Base-by-base conservation (phyloP, 495 filamentous ascomycete species). In the Penicillium subrubescens region DNA sequence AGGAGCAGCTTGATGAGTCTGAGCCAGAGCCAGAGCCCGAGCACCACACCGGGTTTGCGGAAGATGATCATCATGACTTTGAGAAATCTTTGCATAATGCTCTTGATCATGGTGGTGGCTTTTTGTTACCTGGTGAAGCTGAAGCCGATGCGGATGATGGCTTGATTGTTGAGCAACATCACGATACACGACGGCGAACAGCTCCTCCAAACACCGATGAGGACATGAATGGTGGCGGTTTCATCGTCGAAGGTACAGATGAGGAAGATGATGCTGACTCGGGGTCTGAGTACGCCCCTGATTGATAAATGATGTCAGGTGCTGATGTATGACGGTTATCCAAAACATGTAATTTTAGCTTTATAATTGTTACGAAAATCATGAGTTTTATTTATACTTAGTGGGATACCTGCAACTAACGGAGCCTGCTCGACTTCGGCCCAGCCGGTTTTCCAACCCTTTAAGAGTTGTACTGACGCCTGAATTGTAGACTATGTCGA, bases 91-190 rank as follows among this genome's bases (percentile, higher is more conserved):
- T 33, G 5, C 68, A 71, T 51, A 51, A 73, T 27, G 48, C 51
- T 19, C 60, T 68, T n/a, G 76, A 79, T 50, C 72, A 72, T 19
- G 76, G 75, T 25, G 76, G 76, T 51, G 76, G 76, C 1, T 78
- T 78, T 51, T 63, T 78, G 17, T 44, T 78, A 6, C 71, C 75
- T 21, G 76, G 69, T 31, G 73, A 77, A 67, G 69, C 62, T 10
- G 73, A 79, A 7, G 63, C 56, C 4, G 71, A 64, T 25, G 67
- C 17, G 15, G 68, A 79, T 64, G 68, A 70, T 33, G 74, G 65
- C 31, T 67, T 76, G 62, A 68, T 76, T 27, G 69, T 77, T n/a
- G 74, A 77, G 48, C 64, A 74, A 27, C 60, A 64, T n/a, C 53
- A 35, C n/a, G 52, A 70, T 55, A 41, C 65, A 48, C 63, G 54